Percentiles rank a stretch among this genome's conserved stretches.
Conservation (phyloP, 306 rosid species). For the Acmispon strigosus region DNA sequence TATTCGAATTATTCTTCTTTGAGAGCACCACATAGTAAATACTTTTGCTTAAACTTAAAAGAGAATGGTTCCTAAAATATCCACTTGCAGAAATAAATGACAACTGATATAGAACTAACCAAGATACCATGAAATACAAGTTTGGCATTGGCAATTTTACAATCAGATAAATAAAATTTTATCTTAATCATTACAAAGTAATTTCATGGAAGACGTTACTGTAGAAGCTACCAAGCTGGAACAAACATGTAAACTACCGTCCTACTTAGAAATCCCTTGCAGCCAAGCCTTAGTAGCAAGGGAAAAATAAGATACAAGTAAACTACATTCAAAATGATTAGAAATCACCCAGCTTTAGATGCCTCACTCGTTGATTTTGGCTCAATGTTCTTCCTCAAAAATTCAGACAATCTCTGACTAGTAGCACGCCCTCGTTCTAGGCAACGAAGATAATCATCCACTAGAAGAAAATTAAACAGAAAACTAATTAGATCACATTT, state of each 20-base stretch:
- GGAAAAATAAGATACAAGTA: background rate
- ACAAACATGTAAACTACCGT: background rate
- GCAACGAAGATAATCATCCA: slow-evolving; percentile 77
- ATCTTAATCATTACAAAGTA: background rate
- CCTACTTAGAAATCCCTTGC: background rate
- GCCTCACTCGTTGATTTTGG: slow-evolving; percentile 37
- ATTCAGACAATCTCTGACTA: slow-evolving; percentile 56
- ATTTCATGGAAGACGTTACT: background rate
- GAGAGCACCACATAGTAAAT: background rate
- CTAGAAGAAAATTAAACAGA: slow-evolving; percentile 36
- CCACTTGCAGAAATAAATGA: background rate
- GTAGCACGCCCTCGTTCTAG: slow-evolving; percentile 88
- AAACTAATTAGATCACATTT: slow-evolving; percentile 20
- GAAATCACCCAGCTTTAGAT: slow-evolving; percentile 37
- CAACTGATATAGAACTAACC: background rate
- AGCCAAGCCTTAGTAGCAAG: background rate
- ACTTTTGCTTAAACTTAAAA: background rate
- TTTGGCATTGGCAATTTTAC: background rate
- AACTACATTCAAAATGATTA: background rate
- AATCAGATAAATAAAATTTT: background rate
- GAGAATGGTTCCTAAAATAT: background rate
- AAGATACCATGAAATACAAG: background rate
- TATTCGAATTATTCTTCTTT: background rate
- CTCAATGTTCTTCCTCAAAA: slow-evolving; percentile 63
- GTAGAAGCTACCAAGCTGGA: background rate